Conservation (phyloP, 1,284 basidiomycete species). For the Cutaneotrichosporon curvatum region DNA sequence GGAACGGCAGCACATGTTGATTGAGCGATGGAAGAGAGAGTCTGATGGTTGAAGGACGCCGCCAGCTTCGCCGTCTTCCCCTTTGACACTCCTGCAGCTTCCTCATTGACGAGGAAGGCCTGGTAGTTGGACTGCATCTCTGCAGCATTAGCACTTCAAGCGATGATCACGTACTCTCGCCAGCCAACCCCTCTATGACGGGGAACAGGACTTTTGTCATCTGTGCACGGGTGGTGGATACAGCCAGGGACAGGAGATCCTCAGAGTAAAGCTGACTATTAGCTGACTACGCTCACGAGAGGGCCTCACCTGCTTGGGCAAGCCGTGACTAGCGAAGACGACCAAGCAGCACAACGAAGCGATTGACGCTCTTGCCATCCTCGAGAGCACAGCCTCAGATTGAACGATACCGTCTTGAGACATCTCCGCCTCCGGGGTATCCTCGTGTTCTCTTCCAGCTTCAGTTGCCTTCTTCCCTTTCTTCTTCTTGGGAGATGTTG, state of each 20-base stretch:
- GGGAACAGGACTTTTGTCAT: constrained; percentile 76
- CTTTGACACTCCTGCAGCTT: constrained; percentile 38
- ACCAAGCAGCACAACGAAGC: constrained; percentile 76
- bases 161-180: constrained; percentile 34
- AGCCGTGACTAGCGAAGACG: constrained; percentile 64
- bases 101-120: constrained; percentile 52
- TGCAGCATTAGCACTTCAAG: constrained; percentile 6
- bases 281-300: constrained; percentile 5
- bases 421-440: constrained; percentile 22
- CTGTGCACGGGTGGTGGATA: constrained; percentile 68
- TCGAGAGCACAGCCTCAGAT: constrained; percentile 52
- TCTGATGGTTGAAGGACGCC: constrained; percentile 45
- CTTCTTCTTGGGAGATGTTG: constrained; percentile 42
- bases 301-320: constrained; percentile 68
- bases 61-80: constrained; percentile 9
- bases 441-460: not conserved
- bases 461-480: constrained; percentile 38
- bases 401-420: constrained; percentile 54
- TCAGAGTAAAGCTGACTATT: constrained; percentile 71
- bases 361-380: constrained; percentile 61
- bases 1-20: constrained; percentile 51
- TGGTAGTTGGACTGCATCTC: constrained; percentile 51
- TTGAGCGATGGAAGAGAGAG: constrained; percentile 58
- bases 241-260: constrained; percentile 73
- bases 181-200: constrained; percentile 65